Conservation (phyloP, 495 filamentous ascomycete genomes). For the Podospora anserina region DNA sequence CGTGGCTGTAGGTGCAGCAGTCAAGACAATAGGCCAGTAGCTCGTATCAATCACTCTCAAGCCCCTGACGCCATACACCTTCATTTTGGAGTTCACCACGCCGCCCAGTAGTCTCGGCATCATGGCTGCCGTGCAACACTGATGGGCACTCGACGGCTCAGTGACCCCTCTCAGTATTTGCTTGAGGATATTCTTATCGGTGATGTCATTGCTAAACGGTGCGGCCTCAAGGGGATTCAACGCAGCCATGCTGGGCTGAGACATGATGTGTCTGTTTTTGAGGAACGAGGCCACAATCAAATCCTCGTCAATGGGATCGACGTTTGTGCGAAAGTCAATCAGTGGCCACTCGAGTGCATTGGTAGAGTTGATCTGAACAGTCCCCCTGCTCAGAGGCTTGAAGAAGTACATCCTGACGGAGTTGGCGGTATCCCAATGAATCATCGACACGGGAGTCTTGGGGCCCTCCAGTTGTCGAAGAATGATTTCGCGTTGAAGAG, state of each 20-base stretch:
- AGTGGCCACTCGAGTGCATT: conserved; percentile 34
- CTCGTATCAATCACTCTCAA: conserved; percentile 41
- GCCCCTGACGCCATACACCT: conserved; percentile 48
- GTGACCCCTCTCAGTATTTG: conserved; percentile 31
- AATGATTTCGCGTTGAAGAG: conserved; percentile 31
- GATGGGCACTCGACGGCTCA: conserved; percentile 31
- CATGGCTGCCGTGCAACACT: conserved; percentile 49
- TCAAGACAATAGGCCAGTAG: conserved; percentile 41
- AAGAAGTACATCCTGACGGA: conserved; percentile 35
- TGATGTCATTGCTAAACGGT: conserved; percentile 27
- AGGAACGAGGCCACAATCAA: conserved; percentile 32
- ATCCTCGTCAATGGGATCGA: conserved; percentile 37
- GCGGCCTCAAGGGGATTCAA: conserved; percentile 37
- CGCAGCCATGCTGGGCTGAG: conserved; percentile 39
- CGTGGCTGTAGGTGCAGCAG: conserved; percentile 44
- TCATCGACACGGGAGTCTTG: conserved; percentile 26
- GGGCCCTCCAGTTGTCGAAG: conserved; percentile 25
- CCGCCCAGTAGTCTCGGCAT: conserved; percentile 38
- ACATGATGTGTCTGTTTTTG: conserved; percentile 40
- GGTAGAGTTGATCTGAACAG: conserved; percentile 40
- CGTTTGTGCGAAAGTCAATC: conserved; percentile 34
- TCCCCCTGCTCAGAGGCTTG: conserved; percentile 43
- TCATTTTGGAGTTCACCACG: conserved; percentile 47
- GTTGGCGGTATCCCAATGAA: conserved; percentile 38
- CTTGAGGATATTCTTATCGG: conserved; percentile 25